Conservation (phyloP, 2,329 filamentous ascomycete genomes). For the Ophiostoma montium region DNA sequence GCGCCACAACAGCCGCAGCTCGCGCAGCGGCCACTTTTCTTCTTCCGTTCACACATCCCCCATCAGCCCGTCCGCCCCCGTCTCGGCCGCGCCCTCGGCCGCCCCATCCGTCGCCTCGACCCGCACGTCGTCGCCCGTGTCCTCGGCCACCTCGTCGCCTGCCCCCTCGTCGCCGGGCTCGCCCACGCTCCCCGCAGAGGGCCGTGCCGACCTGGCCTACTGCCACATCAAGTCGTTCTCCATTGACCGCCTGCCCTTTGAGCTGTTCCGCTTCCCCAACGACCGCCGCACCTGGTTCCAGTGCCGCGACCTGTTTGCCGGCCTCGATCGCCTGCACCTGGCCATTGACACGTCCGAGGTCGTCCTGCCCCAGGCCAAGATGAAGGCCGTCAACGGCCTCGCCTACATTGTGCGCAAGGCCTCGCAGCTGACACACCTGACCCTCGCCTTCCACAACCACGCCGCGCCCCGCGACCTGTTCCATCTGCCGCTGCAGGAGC, state of each 20-base stretch:
- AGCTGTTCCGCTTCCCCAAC: conserved; percentile 24
- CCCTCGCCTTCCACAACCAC: conserved; percentile 20
- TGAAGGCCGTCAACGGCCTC: conserved; percentile 28
- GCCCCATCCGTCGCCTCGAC: conserved; percentile 5
- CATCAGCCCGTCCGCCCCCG: neutral
- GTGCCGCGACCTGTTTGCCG: conserved; percentile 26
- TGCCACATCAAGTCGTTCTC: conserved; percentile 22
- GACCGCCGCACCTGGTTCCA: conserved; percentile 29
- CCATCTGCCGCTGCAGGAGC: conserved; percentile 25
- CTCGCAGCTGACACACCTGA: conserved; percentile 23
- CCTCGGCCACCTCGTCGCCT: conserved; percentile 6
- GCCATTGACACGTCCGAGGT: conserved; percentile 26
- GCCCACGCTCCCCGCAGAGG: neutral
- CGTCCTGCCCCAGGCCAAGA: conserved; percentile 23
- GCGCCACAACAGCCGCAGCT: neutral
- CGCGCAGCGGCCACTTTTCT: neutral
- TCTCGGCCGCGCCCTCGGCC: neutral
- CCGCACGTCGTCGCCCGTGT: conserved; percentile 3
- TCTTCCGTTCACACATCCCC: neutral
- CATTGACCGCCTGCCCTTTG: conserved; percentile 29
- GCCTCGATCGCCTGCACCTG: conserved; percentile 25
- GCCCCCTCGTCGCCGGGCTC: conserved; percentile 3
- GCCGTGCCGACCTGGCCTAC: neutral
- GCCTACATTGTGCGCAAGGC: conserved; percentile 28
- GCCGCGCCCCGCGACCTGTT: conserved; percentile 22